phyloP scores from a whole-genome alignment of 768 basidiomycete species.

The Amanita phalloides region DNA sequence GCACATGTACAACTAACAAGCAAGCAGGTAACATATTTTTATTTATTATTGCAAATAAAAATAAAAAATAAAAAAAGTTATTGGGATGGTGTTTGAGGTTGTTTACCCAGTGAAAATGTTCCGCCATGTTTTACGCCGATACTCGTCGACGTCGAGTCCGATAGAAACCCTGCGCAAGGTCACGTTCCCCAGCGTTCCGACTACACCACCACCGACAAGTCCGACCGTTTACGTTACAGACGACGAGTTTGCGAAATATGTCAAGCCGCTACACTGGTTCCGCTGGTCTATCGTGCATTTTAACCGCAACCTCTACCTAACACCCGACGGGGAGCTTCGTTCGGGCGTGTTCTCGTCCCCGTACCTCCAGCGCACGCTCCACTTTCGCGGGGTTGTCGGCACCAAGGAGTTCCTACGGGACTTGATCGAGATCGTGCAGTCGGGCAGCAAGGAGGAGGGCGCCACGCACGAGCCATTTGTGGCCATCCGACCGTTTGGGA shows the following conservation, averaged over 20 bases:
- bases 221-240: background rate
- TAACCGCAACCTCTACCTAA: background rate
- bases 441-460: background rate
- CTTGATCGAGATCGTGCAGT: background rate
- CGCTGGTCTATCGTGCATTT: background rate
- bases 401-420: background rate
- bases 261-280: background rate
- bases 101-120: background rate
- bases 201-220: background rate
- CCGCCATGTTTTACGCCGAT: too few species aligned
- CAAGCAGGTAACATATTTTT: too few species aligned
- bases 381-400: background rate
- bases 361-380: background rate
- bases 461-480: background rate
- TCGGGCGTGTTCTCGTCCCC: background rate
- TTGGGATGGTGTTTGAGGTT: background rate
- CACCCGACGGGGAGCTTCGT: background rate
- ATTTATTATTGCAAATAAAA: too few species aligned
- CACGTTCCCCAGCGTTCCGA: background rate
- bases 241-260: background rate
- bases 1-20: too few species aligned
- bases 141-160: background rate
- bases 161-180: background rate
- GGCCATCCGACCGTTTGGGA: background rate
- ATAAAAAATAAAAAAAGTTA: too few species aligned